A percentile compares a stretch with the other conserved stretches of the same genome.
These are phyloP conservation scores for Cyclotella cryptica DNA, from an alignment of 108 stramenopile species.

Conservation along the genomic window DNA sequence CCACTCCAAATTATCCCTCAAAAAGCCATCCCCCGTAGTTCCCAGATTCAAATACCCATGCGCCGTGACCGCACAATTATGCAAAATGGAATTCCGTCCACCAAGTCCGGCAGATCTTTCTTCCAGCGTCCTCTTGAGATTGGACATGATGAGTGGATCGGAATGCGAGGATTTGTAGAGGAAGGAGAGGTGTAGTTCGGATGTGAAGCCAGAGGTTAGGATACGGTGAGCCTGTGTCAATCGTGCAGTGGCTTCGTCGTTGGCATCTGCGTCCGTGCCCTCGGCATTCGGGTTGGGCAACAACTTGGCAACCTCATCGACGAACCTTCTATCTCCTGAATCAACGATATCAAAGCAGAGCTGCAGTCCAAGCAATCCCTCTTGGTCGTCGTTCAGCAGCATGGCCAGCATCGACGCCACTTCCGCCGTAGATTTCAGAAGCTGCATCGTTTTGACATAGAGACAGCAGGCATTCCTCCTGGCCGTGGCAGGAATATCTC, in stretches of 20 bases:
- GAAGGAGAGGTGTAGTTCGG: slow-evolving; percentile 88
- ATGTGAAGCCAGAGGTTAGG: slow-evolving; percentile 83
- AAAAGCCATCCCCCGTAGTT: slow-evolving; percentile 95
- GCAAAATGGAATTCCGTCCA: slow-evolving; percentile 87
- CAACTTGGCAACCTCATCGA: slow-evolving; percentile 68
- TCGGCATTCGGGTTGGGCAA: slow-evolving; percentile 22
- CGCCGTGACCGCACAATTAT: slow-evolving; percentile 94
- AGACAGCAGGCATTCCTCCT: neutral
- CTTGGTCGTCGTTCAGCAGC: slow-evolving; percentile 23
- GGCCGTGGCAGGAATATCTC: neutral
- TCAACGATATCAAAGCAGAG: slow-evolving; percentile 95
- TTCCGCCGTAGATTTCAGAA: neutral
- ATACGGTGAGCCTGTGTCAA: slow-evolving; percentile 59
- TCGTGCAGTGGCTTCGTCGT: slow-evolving; percentile 23
- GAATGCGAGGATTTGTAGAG: slow-evolving; percentile 89
- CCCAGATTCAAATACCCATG: slow-evolving; percentile 95
- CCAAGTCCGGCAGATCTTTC: slow-evolving; percentile 60
- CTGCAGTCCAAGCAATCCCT: slow-evolving; percentile 94
- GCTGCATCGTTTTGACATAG: slow-evolving; percentile 17
- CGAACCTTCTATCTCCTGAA: slow-evolving; percentile 94
- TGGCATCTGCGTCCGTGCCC: neutral
- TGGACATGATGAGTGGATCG: slow-evolving; percentile 85
- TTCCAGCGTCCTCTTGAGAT: slow-evolving; percentile 90
- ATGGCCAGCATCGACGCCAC: neutral
- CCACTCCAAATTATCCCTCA: slow-evolving; percentile 98